A percentile compares a stretch with the other conserved stretches of the same genome.
phyloP scores from a whole-genome alignment of 345 rosid species.

The Rhodamnia rubescens region DNA sequence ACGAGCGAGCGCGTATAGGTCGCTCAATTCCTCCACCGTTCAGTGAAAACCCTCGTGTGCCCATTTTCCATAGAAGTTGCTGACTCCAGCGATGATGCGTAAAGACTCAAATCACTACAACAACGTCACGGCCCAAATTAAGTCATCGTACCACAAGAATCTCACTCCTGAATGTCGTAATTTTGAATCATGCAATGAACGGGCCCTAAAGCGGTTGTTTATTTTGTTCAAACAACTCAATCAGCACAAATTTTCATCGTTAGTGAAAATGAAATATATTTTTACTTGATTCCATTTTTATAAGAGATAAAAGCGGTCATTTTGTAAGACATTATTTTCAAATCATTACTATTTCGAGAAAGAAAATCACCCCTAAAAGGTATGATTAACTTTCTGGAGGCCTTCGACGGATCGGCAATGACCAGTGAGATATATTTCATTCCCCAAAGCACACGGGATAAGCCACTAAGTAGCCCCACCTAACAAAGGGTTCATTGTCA shows the following conservation, averaged over 20 bases:
- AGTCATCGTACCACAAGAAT: not conserved
- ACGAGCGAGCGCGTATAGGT: not conserved
- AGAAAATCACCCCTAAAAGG: not conserved
- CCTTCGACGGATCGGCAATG: not conserved
- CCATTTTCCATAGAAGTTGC: not conserved
- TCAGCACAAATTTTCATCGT: not conserved
- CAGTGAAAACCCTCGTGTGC: not conserved
- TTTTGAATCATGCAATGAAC: not conserved
- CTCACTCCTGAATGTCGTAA: not conserved
- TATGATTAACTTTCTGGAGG: not conserved
- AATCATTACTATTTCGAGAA: not conserved
- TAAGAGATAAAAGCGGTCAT: not conserved
- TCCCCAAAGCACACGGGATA: not conserved
- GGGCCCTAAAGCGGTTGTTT: not conserved
- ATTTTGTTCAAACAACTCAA: not conserved
- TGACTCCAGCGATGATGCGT: not conserved
- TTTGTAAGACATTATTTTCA: not conserved
- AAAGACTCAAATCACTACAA: not conserved
- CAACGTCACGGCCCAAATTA: not conserved
- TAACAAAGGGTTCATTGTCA: not conserved
- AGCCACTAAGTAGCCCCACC: not conserved
- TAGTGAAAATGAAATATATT: not conserved
- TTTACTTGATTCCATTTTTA: not conserved
- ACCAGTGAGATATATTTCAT: not conserved
- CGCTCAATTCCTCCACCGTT: not conserved